phyloP scores from a whole-genome alignment of 2,329 filamentous ascomycete genomes.

The Tothia fuscella region DNA sequence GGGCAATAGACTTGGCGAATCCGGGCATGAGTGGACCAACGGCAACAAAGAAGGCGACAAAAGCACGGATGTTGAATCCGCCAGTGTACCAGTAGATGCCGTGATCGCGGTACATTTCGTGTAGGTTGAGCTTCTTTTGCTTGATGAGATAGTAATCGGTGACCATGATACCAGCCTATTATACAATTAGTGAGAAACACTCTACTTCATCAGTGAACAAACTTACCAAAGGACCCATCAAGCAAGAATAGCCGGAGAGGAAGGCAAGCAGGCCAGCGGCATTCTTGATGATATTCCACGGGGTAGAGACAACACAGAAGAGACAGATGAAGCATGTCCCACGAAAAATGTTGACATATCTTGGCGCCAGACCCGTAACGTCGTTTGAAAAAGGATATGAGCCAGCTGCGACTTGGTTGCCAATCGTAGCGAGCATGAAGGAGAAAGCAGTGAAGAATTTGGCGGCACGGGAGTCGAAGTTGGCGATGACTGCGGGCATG shows the following conservation, averaged over 20 bases:
- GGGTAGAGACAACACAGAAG: slow-evolving; percentile 23
- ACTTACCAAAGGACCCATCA: slow-evolving; percentile 26
- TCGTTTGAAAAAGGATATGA: slow-evolving; percentile 27
- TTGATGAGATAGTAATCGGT: slow-evolving; percentile 26
- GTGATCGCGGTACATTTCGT: slow-evolving; percentile 21
- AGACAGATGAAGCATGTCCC: slow-evolving; percentile 23
- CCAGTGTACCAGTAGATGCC: slow-evolving; percentile 24
- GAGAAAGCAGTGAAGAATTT: slow-evolving; percentile 30
- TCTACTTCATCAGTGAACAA: too few relatives aligned
- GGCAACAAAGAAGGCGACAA: slow-evolving; percentile 20
- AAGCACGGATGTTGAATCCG: slow-evolving; percentile 25
- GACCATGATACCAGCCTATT: slow-evolving; percentile 23
- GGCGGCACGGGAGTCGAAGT: slow-evolving; percentile 32
- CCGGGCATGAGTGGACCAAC: slow-evolving; percentile 26
- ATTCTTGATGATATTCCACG: slow-evolving; percentile 28
- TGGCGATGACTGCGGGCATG: slow-evolving; percentile 35
- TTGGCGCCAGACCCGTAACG: slow-evolving; percentile 22
- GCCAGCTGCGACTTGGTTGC: slow-evolving; percentile 30
- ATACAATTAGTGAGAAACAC: background rate
- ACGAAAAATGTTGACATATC: slow-evolving; percentile 24
- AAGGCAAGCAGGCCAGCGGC: slow-evolving; percentile 23
- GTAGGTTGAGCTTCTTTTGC: slow-evolving; percentile 22
- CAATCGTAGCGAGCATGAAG: slow-evolving; percentile 32
- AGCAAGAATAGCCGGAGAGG: slow-evolving; percentile 24
- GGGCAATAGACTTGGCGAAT: slow-evolving; percentile 28